Evolutionary conservation across 441 rosid genomes (phyloP), one percentile per base, ranked within the genome.

Genomic region (Pelargonium cotyledonis): DNA sequence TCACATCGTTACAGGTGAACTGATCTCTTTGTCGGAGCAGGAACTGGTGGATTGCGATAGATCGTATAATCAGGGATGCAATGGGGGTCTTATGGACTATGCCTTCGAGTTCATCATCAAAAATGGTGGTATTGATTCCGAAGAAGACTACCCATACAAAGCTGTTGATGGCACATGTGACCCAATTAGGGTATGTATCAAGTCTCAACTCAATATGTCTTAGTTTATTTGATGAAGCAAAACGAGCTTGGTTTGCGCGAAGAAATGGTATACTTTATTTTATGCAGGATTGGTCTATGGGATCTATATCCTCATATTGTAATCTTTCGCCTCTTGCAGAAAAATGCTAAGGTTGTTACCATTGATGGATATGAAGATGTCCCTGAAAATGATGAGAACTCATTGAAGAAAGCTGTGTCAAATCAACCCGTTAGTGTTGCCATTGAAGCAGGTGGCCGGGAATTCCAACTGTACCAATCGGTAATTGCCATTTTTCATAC

Each of bases 291-390:
- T 49, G 5, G 14, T 14, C n/a, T 49, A 14, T 44, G 8, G 11
- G 8, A 6, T 44, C 8, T 44, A 10, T 12, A 12, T 14, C 55
- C 55, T 47, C 1, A 47, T 47, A 6, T 3, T 66, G 12, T n/a
- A 18, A n/a, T 55, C 5, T 64, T 57, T 51, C 47, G 67, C 15
- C 23, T 71, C 9, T 72, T 66, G 67, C 75, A 85, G 88, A 83
- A 70, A 77, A 86, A 81, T 67, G 63, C 83, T 4, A 88, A 70
- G 76, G 85, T 85, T 65, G 93, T 88, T 64, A 83, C 71, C 70
- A 85, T 88, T 68, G 93, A 88, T 72, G 90, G 89, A 21, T 88
- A 83, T 68, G 91, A 86, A 75, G 93, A 88, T 72, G 93, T 86
- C 49, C 68, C 70, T 10, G 66, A 82, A 0, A 73, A 66, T 23